Percentiles rank a stretch among this genome's conserved stretches.
phyloP scores from a whole-genome alignment of 345 rosid genomes.

The Theobroma cacao region DNA sequence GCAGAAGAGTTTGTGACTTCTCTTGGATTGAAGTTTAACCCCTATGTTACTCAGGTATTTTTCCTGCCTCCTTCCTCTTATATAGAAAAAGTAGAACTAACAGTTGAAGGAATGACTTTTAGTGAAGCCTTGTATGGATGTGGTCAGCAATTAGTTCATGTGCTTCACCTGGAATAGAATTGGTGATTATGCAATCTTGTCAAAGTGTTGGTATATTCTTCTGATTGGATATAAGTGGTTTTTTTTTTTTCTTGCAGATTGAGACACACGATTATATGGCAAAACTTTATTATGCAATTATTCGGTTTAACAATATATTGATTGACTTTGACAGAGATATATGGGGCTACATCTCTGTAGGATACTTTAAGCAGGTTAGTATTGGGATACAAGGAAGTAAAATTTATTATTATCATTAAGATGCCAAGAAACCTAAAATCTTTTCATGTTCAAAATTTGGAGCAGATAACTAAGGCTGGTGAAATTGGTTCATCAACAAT shows the following conservation, averaged over 20 bases:
- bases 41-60: conserved; percentile 85
- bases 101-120: not conserved
- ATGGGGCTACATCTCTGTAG: conserved; percentile 88
- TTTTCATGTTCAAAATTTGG: conserved; percentile 11
- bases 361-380: conserved; percentile 84
- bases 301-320: conserved; percentile 60
- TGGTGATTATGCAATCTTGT: not conserved
- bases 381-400: not conserved
- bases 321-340: conserved; percentile 78
- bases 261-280: conserved; percentile 90
- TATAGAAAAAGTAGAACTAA: not conserved
- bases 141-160: not conserved
- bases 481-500: conserved; percentile 93
- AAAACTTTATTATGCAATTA: conserved; percentile 55
- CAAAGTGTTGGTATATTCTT: not conserved
- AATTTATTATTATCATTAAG: not conserved
- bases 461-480: conserved; percentile 85
- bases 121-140: not conserved
- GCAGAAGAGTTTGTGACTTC: conserved; percentile 82
- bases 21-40: conserved; percentile 80
- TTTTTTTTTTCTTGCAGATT: conserved; percentile 49
- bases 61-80: not conserved
- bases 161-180: not conserved
- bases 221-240: not conserved
- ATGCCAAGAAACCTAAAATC: not conserved